Percentiles rank a stretch among this genome's conserved stretches.
phyloP scores from a whole-genome alignment of 2,329 filamentous ascomycete species.

The Alternaria gansuensis region DNA sequence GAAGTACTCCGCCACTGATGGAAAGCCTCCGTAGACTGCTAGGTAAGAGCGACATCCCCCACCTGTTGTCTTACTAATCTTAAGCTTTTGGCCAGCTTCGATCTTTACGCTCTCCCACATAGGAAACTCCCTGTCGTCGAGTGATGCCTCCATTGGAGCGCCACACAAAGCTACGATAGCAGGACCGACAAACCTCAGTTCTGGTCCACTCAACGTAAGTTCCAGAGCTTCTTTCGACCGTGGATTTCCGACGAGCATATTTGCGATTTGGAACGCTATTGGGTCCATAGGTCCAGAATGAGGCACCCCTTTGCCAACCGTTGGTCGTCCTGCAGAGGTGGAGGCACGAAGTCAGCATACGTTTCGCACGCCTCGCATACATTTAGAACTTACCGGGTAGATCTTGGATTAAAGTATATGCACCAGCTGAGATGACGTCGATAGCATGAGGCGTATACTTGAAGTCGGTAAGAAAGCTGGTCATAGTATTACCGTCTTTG shows the following conservation, averaged over 20 bases:
- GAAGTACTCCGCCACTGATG: slow-evolving; percentile 64
- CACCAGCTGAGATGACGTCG: slow-evolving; percentile 65
- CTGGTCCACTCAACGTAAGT: slow-evolving; percentile 68
- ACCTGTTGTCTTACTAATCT: slow-evolving; percentile 63
- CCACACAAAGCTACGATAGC: slow-evolving; percentile 67
- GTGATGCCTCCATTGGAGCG: slow-evolving; percentile 60
- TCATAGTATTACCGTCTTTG: slow-evolving; percentile 62
- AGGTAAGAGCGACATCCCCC: slow-evolving; percentile 67
- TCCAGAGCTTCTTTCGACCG: slow-evolving; percentile 64
- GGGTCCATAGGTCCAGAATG: slow-evolving; percentile 70
- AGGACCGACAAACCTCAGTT: slow-evolving; percentile 63
- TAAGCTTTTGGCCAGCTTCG: slow-evolving; percentile 61
- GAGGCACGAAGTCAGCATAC: no score
- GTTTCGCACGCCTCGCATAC: no score
- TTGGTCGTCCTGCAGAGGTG: slow-evolving; percentile 50
- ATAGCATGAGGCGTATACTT: slow-evolving; percentile 61
- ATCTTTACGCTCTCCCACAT: slow-evolving; percentile 67
- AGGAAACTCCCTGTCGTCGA: slow-evolving; percentile 61
- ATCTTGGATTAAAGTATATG: slow-evolving; percentile 68
- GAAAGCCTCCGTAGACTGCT: slow-evolving; percentile 65
- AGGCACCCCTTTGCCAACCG: slow-evolving; percentile 66
- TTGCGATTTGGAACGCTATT: slow-evolving; percentile 66
- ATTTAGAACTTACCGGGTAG: slow-evolving; percentile 56
- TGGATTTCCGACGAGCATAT: slow-evolving; percentile 67
- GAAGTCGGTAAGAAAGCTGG: slow-evolving; percentile 64